Percentiles rank a stretch among this genome's conserved stretches.
Conservation (phyloP, 148 eudicot species). For the Gaultheria prostrata region DNA sequence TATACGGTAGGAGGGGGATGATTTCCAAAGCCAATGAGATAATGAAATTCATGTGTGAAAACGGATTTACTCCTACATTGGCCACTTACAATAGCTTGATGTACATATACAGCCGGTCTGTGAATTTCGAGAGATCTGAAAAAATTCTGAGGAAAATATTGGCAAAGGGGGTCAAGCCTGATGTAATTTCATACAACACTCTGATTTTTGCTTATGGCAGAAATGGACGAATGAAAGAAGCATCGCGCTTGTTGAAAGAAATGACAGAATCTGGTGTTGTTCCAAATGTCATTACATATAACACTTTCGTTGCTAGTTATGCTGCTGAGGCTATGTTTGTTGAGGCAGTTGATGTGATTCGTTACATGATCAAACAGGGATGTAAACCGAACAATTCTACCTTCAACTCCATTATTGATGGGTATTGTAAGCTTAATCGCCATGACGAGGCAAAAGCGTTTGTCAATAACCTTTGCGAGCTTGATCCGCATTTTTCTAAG, state of each 20-base stretch:
- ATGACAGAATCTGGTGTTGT: slow-evolving; percentile 55
- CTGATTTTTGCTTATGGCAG: slow-evolving; percentile 75
- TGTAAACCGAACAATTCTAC: slow-evolving; percentile 81
- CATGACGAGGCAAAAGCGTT: slow-evolving; percentile 63
- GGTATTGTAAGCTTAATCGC: slow-evolving; percentile 61
- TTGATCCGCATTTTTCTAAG: slow-evolving; percentile 62
- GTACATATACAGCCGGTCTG: slow-evolving; percentile 77
- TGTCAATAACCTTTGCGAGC: slow-evolving; percentile 54
- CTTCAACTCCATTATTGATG: slow-evolving; percentile 79
- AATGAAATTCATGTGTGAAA: slow-evolving; percentile 57
- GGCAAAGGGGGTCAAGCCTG: slow-evolving; percentile 65
- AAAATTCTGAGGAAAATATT: slow-evolving; percentile 57
- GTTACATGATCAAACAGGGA: slow-evolving; percentile 68
- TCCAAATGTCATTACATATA: slow-evolving; percentile 80
- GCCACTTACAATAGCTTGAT: slow-evolving; percentile 81
- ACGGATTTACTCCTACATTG: slow-evolving; percentile 72
- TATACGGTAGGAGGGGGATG: slow-evolving; percentile 83
- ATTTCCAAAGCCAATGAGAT: slow-evolving; percentile 59
- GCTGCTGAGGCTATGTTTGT: slow-evolving; percentile 71
- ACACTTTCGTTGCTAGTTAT: slow-evolving; percentile 70
- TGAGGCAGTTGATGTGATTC: slow-evolving; percentile 72
- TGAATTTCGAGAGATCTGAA: slow-evolving; percentile 57
- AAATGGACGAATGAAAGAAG: slow-evolving; percentile 69
- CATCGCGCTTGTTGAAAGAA: slow-evolving; percentile 56
- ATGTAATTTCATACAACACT: slow-evolving; percentile 82